phyloP scores from a whole-genome alignment of 2,329 filamentous ascomycete species.

The Penicillium sclerotigenum region DNA sequence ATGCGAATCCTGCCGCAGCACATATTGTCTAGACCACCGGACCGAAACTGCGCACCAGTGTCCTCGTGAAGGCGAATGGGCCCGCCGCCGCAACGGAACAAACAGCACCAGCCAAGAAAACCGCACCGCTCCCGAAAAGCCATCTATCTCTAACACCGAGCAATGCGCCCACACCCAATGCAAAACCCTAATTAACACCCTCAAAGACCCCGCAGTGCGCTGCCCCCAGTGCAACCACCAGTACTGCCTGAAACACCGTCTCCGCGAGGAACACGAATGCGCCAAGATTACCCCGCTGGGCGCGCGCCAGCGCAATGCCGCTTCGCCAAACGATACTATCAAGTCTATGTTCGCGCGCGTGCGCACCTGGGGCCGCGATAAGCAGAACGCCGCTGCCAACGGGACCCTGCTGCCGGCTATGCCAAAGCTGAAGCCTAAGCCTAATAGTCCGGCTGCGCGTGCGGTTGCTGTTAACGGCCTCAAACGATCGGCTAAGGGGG shows the following conservation, averaged over 20 bases:
- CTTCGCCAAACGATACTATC: conserved; percentile 59
- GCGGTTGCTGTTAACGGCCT: conserved; percentile 70
- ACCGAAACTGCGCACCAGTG: conserved; percentile 77
- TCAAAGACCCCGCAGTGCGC: conserved; percentile 50
- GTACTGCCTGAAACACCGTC: conserved; percentile 52
- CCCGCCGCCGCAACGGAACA: conserved; percentile 44
- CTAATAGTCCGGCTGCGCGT: conserved; percentile 55
- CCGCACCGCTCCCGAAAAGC: conserved; percentile 43
- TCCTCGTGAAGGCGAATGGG: conserved; percentile 60
- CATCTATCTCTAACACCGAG: conserved; percentile 54
- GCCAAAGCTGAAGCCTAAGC: conserved; percentile 56
- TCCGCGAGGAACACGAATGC: conserved; percentile 76
- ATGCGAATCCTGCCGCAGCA: conserved; percentile 81
- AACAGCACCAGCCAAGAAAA: conserved; percentile 23
- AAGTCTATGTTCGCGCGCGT: conserved; percentile 72
- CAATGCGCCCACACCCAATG: conserved; percentile 50
- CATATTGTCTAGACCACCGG: conserved; percentile 92
- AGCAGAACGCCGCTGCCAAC: conserved; percentile 63
- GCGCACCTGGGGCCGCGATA: conserved; percentile 74
- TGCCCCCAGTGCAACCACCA: conserved; percentile 49
- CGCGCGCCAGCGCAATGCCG: conserved; percentile 43
- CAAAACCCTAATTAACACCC: conserved; percentile 53
- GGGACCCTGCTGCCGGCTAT: conserved; percentile 53
- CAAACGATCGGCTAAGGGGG: conserved; percentile 86
- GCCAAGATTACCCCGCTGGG: conserved; percentile 64